Evolutionary conservation across 805 yeast species (phyloP), one percentile per base, ranked within the genome.

Genomic region (Metschnikowia vanudenii): DNA sequence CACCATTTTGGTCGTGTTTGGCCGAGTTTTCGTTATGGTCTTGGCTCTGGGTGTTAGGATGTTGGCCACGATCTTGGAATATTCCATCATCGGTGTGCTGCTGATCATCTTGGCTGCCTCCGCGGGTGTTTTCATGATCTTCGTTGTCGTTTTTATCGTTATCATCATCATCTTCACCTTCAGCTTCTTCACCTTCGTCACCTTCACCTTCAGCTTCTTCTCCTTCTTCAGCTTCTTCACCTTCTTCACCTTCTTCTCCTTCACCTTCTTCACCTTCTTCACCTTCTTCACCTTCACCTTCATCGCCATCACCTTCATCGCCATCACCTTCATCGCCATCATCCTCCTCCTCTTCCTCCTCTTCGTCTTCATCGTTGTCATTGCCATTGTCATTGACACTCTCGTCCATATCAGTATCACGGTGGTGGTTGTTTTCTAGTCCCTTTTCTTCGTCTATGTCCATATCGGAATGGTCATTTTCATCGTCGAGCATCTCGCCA

Each of bases 311-410:
- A 3, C 49, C 62, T 2, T 48, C 64, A 4, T 57, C 62, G 1
- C 52, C 62, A 1, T 55, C 63, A 3, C 56, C 63, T 0, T 48
- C 62, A 4, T 47, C 64, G 13, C 50, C 60, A 5, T 54, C 62
- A 17, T 51, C 52, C 4, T 46, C 60, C 7, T 55, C 64, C 3
- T 43, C 47, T 11, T 57, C 58, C 9, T 46, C 53, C 6, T 55
- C 63, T 10, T 52, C 57, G 13, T 59, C 61, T 10, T 43, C 43
- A 2, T 46, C 49, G 4, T 43, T 41, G 5, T 51, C 55, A 9
- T 45, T 42, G 10, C 44, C 55, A 3, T 44, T 47, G 19, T 45
- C 49, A 24, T 49, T 43, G 1, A 49, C 52, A 12, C 38, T 50
- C 11, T 42, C 51, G 1, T 50, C 51, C 1, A 48, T 46, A 2